phyloP scores from a whole-genome alignment of 192 early-diverging fungal genomes.

The Backusella morwellensis region DNA sequence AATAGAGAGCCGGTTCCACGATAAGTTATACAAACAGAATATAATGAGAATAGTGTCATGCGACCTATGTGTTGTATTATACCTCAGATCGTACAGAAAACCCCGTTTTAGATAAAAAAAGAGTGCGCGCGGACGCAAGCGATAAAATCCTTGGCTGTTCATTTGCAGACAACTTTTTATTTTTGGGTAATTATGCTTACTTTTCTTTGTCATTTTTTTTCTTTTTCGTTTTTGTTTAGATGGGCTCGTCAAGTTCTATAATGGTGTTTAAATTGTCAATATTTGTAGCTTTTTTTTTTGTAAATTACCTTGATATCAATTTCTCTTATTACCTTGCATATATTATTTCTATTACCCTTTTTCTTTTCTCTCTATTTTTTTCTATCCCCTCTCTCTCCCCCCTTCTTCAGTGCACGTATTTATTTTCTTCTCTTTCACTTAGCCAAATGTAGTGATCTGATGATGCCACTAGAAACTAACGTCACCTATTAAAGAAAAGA shows the following conservation, averaged over 20 bases:
- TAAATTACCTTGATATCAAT: not conserved
- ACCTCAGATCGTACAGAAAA: constrained; percentile 1
- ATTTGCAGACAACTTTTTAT: not conserved
- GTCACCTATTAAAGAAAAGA: not conserved
- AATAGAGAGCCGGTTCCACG: not conserved
- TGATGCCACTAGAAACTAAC: constrained; percentile 2
- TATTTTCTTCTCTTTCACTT: not conserved
- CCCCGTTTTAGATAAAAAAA: constrained; percentile 1
- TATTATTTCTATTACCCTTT: not conserved
- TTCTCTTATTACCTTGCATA: not conserved
- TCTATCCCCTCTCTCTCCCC: not conserved
- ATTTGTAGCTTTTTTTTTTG: not conserved
- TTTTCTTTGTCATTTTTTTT: constrained; percentile 2
- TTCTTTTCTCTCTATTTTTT: not conserved
- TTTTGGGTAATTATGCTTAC: constrained; percentile 2
- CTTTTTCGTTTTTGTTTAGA: not conserved
- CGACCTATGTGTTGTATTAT: constrained; percentile 3
- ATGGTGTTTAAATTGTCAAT: not conserved
- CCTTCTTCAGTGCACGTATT: not conserved
- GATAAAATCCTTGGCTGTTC: not conserved
- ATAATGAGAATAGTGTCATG: constrained; percentile 1
- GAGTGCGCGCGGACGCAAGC: constrained; percentile 3
- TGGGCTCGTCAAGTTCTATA: not conserved
- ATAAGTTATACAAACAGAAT: not conserved
- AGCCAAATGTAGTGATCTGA: not conserved